These are phyloP conservation scores for Blepharisma japonicum DNA, from an alignment of 73 alveolate species.

Conservation along the genomic window DNA sequence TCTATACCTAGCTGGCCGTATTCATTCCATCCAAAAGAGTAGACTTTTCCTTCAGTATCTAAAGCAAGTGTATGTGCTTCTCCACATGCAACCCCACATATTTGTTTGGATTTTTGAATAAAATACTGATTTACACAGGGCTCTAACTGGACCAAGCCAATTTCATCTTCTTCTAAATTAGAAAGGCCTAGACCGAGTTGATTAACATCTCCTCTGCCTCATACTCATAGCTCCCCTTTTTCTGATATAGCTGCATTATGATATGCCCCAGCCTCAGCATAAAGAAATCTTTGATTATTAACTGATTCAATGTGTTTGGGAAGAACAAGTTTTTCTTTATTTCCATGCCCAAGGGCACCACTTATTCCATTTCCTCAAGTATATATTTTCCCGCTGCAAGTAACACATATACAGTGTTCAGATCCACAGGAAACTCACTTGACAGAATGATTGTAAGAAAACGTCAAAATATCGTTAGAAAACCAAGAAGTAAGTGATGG, in stretches of 20 bases:
- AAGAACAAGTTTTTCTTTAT: slow-evolving; percentile 32
- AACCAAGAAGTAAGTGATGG: neutral
- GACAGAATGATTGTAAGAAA: neutral
- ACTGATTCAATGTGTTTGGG: slow-evolving; percentile 39
- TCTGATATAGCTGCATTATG: slow-evolving; percentile 50
- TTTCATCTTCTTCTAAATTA: slow-evolving; percentile 37
- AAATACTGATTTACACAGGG: slow-evolving; percentile 38
- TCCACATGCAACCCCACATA: slow-evolving; percentile 49
- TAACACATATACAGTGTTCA: slow-evolving; percentile 53
- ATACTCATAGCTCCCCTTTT: slow-evolving; percentile 34
- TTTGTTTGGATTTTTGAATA: neutral
- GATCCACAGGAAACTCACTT: slow-evolving; percentile 50
- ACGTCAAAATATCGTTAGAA: neutral
- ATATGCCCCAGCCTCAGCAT: slow-evolving; percentile 58
- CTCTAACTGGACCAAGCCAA: slow-evolving; percentile 36
- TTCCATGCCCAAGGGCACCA: slow-evolving; percentile 68
- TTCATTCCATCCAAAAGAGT: slow-evolving; percentile 63
- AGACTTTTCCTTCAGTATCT: slow-evolving; percentile 46
- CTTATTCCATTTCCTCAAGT: slow-evolving; percentile 74
- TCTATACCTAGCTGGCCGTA: slow-evolving; percentile 56
- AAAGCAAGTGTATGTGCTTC: slow-evolving; percentile 63
- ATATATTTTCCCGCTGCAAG: slow-evolving; percentile 45
- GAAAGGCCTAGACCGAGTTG: slow-evolving; percentile 47
- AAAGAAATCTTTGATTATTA: slow-evolving; percentile 10
- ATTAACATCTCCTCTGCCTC: slow-evolving; percentile 73